phyloP scores from a whole-genome alignment of 2,329 filamentous ascomycete genomes.

The Penicillium sp. region DNA sequence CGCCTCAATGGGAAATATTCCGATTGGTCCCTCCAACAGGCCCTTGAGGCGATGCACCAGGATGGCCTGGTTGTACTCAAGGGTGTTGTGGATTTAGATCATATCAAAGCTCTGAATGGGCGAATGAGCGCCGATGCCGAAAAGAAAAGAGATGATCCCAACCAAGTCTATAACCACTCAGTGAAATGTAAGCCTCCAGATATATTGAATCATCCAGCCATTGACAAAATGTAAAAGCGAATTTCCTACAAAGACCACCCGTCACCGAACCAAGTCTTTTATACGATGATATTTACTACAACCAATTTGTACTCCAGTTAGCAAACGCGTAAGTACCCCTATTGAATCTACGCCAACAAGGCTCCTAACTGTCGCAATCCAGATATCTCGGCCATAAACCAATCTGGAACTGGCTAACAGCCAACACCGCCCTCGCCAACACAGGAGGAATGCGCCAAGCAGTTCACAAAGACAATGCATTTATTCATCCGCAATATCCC shows the following conservation, averaged over 20 bases:
- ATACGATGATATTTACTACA: not conserved
- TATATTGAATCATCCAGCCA: not conserved
- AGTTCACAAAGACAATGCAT: slow-evolving; percentile 62
- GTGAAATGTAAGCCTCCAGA: not conserved
- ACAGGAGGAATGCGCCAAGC: slow-evolving; percentile 38
- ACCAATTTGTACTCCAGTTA: not conserved
- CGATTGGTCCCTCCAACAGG: not conserved
- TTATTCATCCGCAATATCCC: slow-evolving; percentile 54
- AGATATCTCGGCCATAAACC: slow-evolving; percentile 1
- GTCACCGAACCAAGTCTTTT: not conserved
- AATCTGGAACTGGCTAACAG: slow-evolving; percentile 3
- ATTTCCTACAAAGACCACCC: not conserved
- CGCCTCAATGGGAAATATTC: not conserved
- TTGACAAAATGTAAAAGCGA: not conserved
- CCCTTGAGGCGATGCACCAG: not conserved
- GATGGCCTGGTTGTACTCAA: not conserved
- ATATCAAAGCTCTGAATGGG: not conserved
- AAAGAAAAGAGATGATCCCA: slow-evolving; percentile 1
- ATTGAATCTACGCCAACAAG: not conserved
- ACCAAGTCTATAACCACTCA: not conserved
- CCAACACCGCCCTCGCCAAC: not conserved
- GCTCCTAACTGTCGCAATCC: not conserved
- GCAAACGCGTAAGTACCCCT: not conserved
- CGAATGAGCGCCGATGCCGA: not conserved
- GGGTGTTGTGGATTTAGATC: not conserved